Evolutionary conservation across 345 rosid species (phyloP).

Genomic region (Pugionium dolabratum): DNA sequence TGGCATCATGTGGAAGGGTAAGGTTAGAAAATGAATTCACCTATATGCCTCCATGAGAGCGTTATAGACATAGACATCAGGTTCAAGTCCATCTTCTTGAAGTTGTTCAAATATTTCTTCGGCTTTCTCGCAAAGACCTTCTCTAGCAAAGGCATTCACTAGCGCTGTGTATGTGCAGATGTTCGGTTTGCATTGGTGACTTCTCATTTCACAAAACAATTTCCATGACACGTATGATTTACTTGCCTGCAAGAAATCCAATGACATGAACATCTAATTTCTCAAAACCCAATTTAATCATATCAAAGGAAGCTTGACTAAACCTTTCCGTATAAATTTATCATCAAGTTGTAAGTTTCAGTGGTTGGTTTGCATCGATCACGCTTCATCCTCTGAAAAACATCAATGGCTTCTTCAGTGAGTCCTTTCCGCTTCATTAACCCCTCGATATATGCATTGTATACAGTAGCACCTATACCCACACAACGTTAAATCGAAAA

Average conservation of each 20-base stretch:
- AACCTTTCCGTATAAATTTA: conserved; percentile 91
- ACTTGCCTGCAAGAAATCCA: conserved; percentile 55
- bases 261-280: conserved; percentile 16
- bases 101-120: conserved; percentile 91
- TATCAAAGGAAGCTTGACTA: background rate
- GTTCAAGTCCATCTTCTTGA: conserved; percentile 83
- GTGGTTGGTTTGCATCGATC: conserved; percentile 65
- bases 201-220: conserved; percentile 80
- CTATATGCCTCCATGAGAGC: conserved; percentile 96
- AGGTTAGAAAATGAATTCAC: conserved; percentile 38
- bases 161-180: conserved; percentile 87
- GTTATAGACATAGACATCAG: conserved; percentile 86
- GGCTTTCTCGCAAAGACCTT: conserved; percentile 93
- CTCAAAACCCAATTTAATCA: background rate
- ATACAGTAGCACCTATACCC: conserved; percentile 63
- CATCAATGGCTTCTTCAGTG: conserved; percentile 57
- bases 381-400: conserved; percentile 75
- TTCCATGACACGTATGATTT: conserved; percentile 80
- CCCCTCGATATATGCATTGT: conserved; percentile 85
- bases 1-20: conserved; percentile 17
- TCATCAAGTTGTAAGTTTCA: conserved; percentile 85
- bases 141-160: conserved; percentile 92
- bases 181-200: conserved; percentile 73
- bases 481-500: background rate
- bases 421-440: conserved; percentile 68